phyloP scores from a whole-genome alignment of 257 asterid species.

The Solanum chiquidenum region DNA sequence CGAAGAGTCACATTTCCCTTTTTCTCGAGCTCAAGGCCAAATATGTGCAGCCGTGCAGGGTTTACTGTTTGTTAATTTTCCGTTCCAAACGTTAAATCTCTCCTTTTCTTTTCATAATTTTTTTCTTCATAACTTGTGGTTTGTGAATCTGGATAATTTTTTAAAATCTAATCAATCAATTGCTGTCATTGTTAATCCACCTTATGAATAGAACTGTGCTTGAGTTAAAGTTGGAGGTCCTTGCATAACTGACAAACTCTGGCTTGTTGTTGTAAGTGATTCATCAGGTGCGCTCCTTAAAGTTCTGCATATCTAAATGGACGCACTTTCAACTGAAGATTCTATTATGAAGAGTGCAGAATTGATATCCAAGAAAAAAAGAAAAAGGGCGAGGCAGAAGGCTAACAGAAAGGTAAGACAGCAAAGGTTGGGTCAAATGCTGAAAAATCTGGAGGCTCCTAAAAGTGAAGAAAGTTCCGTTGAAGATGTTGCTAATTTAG shows the following conservation, averaged over 20 bases:
- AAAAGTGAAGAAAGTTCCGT: conserved; percentile 1
- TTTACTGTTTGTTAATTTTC: background rate
- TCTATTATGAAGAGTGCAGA: background rate
- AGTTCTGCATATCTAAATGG: conserved; percentile 6
- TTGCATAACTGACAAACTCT: background rate
- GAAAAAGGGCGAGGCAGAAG: conserved; percentile 4
- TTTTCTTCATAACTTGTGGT: background rate
- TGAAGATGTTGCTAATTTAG: conserved; percentile 1
- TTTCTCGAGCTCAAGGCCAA: background rate
- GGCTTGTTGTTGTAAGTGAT: background rate
- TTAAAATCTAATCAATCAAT: background rate
- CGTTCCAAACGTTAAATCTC: background rate
- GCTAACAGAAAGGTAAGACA: conserved; percentile 8
- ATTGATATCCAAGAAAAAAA: conserved; percentile 2
- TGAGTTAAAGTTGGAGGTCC: background rate
- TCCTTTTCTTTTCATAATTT: background rate
- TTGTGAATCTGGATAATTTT: background rate
- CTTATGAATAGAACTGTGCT: background rate
- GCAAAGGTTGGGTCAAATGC: conserved; percentile 17
- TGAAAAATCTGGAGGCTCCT: conserved; percentile 7
- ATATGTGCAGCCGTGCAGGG: background rate
- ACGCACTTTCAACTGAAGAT: background rate
- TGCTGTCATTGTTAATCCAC: background rate
- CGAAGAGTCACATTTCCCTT: background rate
- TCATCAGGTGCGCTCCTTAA: background rate